Base-by-base conservation (phyloP, 768 basidiomycete genomes). In the Pholiota molesta region DNA sequence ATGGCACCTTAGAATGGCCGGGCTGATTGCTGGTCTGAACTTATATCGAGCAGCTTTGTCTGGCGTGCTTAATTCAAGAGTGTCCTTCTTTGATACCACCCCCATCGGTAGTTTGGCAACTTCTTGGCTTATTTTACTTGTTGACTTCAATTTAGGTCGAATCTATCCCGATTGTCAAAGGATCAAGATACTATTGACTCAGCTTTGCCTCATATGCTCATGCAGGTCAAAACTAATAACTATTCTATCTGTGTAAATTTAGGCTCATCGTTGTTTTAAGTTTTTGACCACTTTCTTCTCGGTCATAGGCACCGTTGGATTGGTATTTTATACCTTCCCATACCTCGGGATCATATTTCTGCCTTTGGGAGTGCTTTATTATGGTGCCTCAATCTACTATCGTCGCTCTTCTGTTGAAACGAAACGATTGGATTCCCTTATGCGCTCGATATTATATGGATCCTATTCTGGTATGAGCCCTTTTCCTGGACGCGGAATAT, bases 41-140 rank as follows among this genome's bases (percentile, higher is more conserved):
- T 70, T 91, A 40, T 90, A 89, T 74, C 83, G 77, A 65, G 71
- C 75, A 5, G 88, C 88, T 0, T 74, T 91, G 10, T 69, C 63
- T 5, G 77, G 79, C 14, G 86, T 93, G 4, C 68, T 93, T 57
- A 74, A 81, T 4, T 88, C 88, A 9, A 86, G 88, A 0, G 71
- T 80, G 0, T 82, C 86, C 3, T 91, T 90, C 75, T 91, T 90
- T 68, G 90, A 92, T 68, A 87, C 88, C 0, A 91, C 89, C 0
- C 87, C 87, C 0, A 81, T 87, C 69, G 86, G 87, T 86, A 66
- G 21, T 31, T 45, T 4, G n/a, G 16, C 31, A 59, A 13, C 16
- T 23, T 19, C 28, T 19, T 21, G 2, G 47, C 2, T 55, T 53
- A 21, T 52, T 17, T 35, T 13, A 45, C 26, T 21, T 19, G 58